Conservation (phyloP, 75 land plant species). For the Gnetum montanum region DNA sequence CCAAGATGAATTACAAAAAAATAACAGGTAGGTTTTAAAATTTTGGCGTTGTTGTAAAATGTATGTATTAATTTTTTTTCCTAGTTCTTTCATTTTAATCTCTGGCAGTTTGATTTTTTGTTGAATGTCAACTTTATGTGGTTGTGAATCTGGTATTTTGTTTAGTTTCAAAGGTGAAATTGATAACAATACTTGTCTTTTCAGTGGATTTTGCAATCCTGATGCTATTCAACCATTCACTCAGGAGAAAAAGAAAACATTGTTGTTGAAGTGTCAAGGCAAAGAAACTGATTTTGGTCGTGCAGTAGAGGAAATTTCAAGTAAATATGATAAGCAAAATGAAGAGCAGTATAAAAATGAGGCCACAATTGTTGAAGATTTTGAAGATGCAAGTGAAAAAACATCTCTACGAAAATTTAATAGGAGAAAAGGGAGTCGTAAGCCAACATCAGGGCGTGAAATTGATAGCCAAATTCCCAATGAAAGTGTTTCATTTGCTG, state of each 20-base stretch:
- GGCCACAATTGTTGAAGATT: slow-evolving; percentile 11
- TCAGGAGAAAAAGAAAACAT: slow-evolving; percentile 55
- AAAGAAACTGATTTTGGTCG: slow-evolving; percentile 74
- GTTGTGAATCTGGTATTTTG: neutral
- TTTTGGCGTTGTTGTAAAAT: neutral
- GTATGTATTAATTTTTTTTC: neutral
- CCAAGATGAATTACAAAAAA: too few species aligned
- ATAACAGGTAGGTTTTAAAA: too few species aligned
- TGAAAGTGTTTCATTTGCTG: neutral
- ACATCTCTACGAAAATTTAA: slow-evolving; percentile 1
- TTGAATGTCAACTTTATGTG: neutral
- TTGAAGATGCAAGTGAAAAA: neutral
- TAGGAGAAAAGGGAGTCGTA: slow-evolving; percentile 8
- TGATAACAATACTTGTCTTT: neutral
- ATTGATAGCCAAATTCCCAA: neutral
- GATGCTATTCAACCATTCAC: slow-evolving; percentile 81
- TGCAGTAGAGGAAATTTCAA: slow-evolving; percentile 78
- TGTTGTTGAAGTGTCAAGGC: slow-evolving; percentile 50
- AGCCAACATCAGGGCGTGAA: neutral
- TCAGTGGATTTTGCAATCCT: slow-evolving; percentile 77
- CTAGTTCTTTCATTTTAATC: neutral
- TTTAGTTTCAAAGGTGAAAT: neutral
- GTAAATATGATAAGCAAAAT: slow-evolving; percentile 35
- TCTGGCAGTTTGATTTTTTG: neutral
- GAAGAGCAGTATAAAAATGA: slow-evolving; percentile 9